These are phyloP conservation scores for Amanita rubescens DNA, from an alignment of 768 basidiomycete species.

Conservation along the genomic window DNA sequence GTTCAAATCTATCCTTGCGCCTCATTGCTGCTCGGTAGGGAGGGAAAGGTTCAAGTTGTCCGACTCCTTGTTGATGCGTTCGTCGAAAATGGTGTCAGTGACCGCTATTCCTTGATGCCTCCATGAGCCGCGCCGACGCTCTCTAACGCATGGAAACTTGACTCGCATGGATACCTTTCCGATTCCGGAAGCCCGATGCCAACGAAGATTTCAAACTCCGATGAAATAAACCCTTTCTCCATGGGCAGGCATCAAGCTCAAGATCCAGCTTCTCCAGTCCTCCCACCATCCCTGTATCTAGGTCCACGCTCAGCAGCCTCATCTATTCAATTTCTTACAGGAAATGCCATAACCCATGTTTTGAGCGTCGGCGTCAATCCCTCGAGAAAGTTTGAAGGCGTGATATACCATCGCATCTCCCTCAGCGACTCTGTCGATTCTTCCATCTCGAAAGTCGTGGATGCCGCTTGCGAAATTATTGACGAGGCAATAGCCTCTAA, in stretches of 20 bases:
- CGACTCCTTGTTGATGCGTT: too few species aligned
- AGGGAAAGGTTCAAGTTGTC: too few species aligned
- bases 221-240: too few species aligned
- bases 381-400: constrained; percentile 16
- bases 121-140: too few species aligned
- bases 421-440: constrained; percentile 27
- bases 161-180: too few species aligned
- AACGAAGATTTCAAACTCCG: too few species aligned
- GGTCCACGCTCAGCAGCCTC: constrained; percentile 35
- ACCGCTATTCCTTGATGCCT: too few species aligned
- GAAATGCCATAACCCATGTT: constrained; percentile 31
- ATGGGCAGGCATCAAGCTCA: not conserved
- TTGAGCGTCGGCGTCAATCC: constrained; percentile 34
- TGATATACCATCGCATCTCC: constrained; percentile 31
- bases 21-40: too few species aligned
- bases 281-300: constrained; percentile 28
- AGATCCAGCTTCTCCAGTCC: constrained; percentile 15
- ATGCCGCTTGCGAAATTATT: constrained; percentile 25
- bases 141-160: too few species aligned
- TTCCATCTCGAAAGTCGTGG: constrained; percentile 19
- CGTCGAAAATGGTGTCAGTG: too few species aligned
- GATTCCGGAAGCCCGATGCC: too few species aligned
- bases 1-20: too few species aligned
- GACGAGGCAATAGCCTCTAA: constrained; percentile 17
- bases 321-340: constrained; percentile 23